Evolutionary conservation across 1,284 basidiomycete genomes (phyloP).

Genomic region (Anthracocystis panici-leucophaei): DNA sequence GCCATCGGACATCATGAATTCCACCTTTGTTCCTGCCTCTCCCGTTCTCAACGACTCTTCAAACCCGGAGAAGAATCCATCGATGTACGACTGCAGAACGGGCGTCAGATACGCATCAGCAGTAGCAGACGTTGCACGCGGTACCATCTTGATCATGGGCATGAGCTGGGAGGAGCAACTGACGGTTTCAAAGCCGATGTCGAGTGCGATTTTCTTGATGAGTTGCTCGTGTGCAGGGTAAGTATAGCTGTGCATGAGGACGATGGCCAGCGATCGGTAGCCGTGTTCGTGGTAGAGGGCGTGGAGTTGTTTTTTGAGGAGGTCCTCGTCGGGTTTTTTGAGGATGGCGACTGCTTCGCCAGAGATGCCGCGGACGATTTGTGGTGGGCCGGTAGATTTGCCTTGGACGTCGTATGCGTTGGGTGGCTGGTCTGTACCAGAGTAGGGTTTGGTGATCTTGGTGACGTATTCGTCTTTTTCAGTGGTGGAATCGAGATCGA

Average conservation of each 20-base stretch:
- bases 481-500: conserved; percentile 37
- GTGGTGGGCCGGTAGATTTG: conserved; percentile 77
- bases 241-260: conserved; percentile 91
- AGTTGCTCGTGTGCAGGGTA: conserved; percentile 83
- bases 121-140: conserved; percentile 89
- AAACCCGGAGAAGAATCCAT: conserved; percentile 91
- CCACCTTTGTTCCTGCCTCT: conserved; percentile 64
- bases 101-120: conserved; percentile 98
- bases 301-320: conserved; percentile 74
- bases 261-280: conserved; percentile 85
- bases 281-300: conserved; percentile 78
- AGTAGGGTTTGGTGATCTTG: conserved; percentile 45
- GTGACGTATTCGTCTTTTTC: conserved; percentile 10
- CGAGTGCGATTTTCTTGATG: conserved; percentile 80
- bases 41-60: conserved; percentile 77
- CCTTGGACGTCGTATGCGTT: conserved; percentile 80
- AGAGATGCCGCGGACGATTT: conserved; percentile 82
- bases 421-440: conserved; percentile 71
- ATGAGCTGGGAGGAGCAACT: conserved; percentile 88
- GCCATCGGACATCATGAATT: conserved; percentile 73
- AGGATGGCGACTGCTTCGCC: conserved; percentile 92
- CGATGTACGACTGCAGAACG: conserved; percentile 85
- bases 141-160: conserved; percentile 91
- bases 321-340: conserved; percentile 74
- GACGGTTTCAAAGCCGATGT: conserved; percentile 86